Percentiles rank a stretch among this genome's conserved stretches.
phyloP scores from a whole-genome alignment of 129 eudicot species.

The Tanacetum coccineum region DNA sequence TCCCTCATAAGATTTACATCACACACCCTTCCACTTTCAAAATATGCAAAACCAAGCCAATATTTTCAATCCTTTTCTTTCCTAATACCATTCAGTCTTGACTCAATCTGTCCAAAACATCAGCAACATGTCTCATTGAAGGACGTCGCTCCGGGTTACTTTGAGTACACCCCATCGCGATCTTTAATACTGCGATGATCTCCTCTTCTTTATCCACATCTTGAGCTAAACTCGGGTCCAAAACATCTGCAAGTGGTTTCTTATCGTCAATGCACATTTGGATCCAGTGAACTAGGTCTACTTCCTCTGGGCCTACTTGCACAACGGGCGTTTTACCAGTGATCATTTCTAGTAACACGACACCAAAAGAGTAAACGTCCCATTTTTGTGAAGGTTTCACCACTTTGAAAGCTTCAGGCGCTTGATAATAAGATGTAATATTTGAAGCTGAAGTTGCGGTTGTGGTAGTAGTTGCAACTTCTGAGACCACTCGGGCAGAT shows the following conservation, averaged over 20 bases:
- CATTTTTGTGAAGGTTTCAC: constrained; percentile 97
- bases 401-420: constrained; percentile 86
- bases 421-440: constrained; percentile 55
- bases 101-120: constrained; percentile 59
- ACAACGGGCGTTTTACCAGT: constrained; percentile 66
- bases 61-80: constrained; percentile 15
- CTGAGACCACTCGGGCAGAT: constrained; percentile 59
- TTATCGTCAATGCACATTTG: constrained; percentile 90
- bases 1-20: constrained; percentile 29
- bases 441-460: constrained; percentile 26
- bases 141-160: constrained; percentile 85
- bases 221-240: constrained; percentile 58
- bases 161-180: constrained; percentile 86
- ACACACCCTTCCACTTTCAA: constrained; percentile 30
- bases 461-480: constrained; percentile 35
- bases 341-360: constrained; percentile 77
- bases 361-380: constrained; percentile 91
- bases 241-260: constrained; percentile 81
- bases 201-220: constrained; percentile 91
- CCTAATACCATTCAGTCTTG: constrained; percentile 24
- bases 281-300: constrained; percentile 83
- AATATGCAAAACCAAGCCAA: constrained; percentile 25
- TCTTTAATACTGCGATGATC: constrained; percentile 72
- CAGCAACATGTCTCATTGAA: constrained; percentile 77
- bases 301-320: constrained; percentile 68